Evolutionary conservation across 1,139 yeast genomes (phyloP).

Genomic region (Lodderomyces theae): DNA sequence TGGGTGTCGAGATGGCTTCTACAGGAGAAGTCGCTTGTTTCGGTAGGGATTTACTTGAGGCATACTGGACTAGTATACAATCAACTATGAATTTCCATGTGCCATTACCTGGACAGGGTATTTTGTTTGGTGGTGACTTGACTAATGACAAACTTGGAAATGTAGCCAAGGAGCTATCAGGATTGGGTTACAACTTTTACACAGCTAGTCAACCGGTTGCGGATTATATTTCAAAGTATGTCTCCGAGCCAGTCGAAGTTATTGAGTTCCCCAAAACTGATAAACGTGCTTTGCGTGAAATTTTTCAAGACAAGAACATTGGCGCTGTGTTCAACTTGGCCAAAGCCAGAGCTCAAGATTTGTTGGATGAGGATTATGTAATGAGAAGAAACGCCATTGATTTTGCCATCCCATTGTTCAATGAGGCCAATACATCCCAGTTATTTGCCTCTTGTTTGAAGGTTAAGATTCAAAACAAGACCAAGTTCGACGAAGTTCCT

Average conservation of each 20-base stretch:
- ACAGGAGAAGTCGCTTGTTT: constrained; percentile 98
- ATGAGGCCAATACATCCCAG: constrained; percentile 90
- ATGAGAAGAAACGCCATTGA: constrained; percentile 99
- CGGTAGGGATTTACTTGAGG: constrained; percentile 80
- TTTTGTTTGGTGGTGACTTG: constrained; percentile 91
- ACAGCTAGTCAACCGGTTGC: constrained; percentile 74
- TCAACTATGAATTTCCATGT: constrained; percentile 94
- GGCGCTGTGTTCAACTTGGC: constrained; percentile 92
- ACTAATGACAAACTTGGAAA: constrained; percentile 65
- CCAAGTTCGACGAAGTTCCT: constrained; percentile 39
- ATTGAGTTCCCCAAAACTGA: constrained; percentile 91
- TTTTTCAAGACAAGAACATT: constrained; percentile 81
- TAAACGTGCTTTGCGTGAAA: constrained; percentile 88
- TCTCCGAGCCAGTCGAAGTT: constrained; percentile 53
- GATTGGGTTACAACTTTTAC: constrained; percentile 79
- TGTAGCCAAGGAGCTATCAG: constrained; percentile 67
- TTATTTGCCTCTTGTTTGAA: constrained; percentile 83
- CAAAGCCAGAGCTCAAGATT: constrained; percentile 77
- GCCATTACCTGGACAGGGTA: constrained; percentile 86
- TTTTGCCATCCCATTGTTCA: constrained; percentile 92
- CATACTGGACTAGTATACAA: constrained; percentile 97
- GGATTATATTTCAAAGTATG: constrained; percentile 54
- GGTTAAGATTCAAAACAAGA: constrained; percentile 62
- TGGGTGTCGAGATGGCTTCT: constrained; percentile 98
- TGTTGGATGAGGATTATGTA: constrained; percentile 86